phyloP scores from a whole-genome alignment of 2,329 filamentous ascomycete genomes.

The Cladobotryum protrusum region DNA sequence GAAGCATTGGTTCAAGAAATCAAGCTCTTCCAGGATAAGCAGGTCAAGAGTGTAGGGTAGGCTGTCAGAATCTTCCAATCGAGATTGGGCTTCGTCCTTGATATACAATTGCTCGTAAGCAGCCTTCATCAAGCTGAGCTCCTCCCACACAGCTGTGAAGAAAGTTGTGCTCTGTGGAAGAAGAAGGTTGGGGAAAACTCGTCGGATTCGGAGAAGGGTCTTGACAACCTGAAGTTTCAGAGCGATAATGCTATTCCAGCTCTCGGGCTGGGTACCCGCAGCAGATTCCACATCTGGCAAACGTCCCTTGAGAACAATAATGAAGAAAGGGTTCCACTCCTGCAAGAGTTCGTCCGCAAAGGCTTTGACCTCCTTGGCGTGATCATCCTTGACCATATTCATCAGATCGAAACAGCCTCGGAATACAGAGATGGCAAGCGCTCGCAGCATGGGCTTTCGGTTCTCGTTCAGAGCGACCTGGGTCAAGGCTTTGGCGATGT shows the following conservation, averaged over 20 bases:
- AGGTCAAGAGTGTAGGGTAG: constrained; percentile 95
- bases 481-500: constrained; percentile 79
- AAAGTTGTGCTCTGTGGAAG: constrained; percentile 75
- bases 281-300: constrained; percentile 57
- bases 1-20: constrained; percentile 88
- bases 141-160: constrained; percentile 85
- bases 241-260: constrained; percentile 75
- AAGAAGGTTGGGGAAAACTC: constrained; percentile 74
- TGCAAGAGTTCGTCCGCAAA: constrained; percentile 84
- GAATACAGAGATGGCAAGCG: constrained; percentile 85
- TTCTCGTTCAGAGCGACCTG: constrained; percentile 71
- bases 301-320: constrained; percentile 66
- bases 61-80: constrained; percentile 81
- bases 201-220: constrained; percentile 82
- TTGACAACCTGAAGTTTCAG: constrained; percentile 93
- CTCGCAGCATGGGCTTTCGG: constrained; percentile 69
- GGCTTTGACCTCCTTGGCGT: constrained; percentile 74
- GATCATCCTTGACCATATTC: constrained; percentile 93
- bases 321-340: constrained; percentile 87
- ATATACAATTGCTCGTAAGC: constrained; percentile 82
- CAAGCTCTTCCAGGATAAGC: constrained; percentile 85
- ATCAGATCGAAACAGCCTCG: constrained; percentile 88
- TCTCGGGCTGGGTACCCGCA: constrained; percentile 49
- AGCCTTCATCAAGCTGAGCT: constrained; percentile 66
- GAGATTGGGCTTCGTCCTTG: constrained; percentile 74